Conservation (phyloP, 352 stramenopile species). For the Pythium oligandrum region DNA sequence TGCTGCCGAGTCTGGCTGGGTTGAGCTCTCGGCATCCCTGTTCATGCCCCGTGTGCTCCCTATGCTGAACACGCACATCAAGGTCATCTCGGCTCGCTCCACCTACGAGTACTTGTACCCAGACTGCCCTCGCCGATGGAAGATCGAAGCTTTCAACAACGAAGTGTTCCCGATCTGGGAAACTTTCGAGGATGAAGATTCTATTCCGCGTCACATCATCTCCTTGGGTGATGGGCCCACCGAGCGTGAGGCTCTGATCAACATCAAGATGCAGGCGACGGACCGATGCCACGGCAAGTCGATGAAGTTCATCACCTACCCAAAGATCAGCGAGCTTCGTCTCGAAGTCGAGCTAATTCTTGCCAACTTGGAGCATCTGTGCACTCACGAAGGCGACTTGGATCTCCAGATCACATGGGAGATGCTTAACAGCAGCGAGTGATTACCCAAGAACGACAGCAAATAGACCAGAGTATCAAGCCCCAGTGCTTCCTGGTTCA, state of each 20-base stretch:
- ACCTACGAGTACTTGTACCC: conserved; percentile 89
- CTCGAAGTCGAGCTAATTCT: conserved; percentile 79
- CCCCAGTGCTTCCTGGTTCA: no score
- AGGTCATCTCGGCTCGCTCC: conserved; percentile 86
- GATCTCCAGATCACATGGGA: conserved; percentile 85
- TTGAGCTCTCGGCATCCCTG: conserved; percentile 80
- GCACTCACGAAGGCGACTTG: conserved; percentile 75
- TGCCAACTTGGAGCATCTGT: conserved; percentile 76
- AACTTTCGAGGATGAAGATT: conserved; percentile 50
- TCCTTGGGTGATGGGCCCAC: conserved; percentile 79
- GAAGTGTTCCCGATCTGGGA: conserved; percentile 80
- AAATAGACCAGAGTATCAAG: background rate
- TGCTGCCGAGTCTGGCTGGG: conserved; percentile 87
- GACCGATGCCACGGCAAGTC: conserved; percentile 80
- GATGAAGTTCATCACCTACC: conserved; percentile 86
- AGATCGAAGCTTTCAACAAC: conserved; percentile 86
- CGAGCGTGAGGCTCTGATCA: conserved; percentile 81
- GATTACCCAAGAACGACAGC: conserved; percentile 3
- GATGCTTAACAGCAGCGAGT: conserved; percentile 58
- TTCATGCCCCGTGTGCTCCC: conserved; percentile 83
- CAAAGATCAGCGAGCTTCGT: conserved; percentile 78
- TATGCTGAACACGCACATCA: conserved; percentile 79
- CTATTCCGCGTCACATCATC: conserved; percentile 70
- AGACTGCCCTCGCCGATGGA: conserved; percentile 80
- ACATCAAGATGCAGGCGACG: conserved; percentile 81